Conservation (phyloP, 768 basidiomycete species). For the Amanita polypyramis region DNA sequence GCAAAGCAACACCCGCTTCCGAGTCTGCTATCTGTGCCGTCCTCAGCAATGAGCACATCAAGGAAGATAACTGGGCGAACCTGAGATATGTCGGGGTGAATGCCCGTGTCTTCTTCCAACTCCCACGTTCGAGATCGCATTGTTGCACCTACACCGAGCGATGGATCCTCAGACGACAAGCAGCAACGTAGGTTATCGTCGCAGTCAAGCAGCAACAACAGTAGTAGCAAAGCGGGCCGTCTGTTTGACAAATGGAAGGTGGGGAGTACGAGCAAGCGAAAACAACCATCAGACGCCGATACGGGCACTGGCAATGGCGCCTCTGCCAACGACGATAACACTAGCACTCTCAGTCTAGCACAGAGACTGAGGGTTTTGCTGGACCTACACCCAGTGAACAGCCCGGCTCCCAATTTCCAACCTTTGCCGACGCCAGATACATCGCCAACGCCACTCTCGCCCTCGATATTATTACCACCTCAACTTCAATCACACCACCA, state of each 20-base stretch:
- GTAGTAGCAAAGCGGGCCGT: background rate
- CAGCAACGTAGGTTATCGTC: background rate
- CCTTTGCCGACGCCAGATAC: constrained; percentile 2
- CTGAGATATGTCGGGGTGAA: background rate
- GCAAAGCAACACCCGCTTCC: too few species aligned
- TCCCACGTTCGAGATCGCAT: background rate
- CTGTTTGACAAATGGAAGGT: background rate
- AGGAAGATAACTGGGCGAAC: background rate
- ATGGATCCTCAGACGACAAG: background rate
- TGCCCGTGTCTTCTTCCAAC: constrained; percentile 1
- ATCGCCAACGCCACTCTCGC: background rate
- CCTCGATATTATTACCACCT: background rate
- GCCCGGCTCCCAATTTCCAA: constrained; percentile 5
- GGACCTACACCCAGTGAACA: constrained; percentile 4
- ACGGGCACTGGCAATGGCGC: too few species aligned
- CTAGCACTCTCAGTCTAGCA: background rate
- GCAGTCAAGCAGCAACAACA: background rate
- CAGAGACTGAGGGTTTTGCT: constrained; percentile 4
- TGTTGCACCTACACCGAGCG: background rate
- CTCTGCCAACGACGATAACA: background rate
- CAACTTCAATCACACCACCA: background rate
- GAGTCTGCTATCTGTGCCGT: too few species aligned
- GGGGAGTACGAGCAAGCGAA: background rate
- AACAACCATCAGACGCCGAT: background rate
- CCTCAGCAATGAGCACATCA: too few species aligned